A percentile compares a stretch with the other conserved stretches of the same genome.
These are phyloP conservation scores for Hericium erinaceus DNA, from an alignment of 768 basidiomycete genomes.

Conservation along the genomic window DNA sequence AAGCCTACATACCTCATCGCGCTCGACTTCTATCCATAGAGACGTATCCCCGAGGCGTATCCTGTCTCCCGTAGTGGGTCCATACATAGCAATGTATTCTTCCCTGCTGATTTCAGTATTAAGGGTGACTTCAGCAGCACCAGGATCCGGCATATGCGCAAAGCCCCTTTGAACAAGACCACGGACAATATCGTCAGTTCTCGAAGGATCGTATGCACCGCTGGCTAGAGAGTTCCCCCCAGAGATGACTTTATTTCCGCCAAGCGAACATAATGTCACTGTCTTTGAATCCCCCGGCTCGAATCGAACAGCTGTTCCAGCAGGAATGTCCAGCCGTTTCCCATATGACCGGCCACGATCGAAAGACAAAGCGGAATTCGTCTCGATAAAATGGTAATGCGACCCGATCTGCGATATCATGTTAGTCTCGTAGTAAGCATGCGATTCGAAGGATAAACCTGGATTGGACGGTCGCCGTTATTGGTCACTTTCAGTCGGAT, in stretches of 20 bases:
- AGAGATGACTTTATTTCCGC: constrained; percentile 57
- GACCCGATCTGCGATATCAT: constrained; percentile 61
- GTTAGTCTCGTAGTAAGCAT: constrained; percentile 5
- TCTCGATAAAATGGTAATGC: constrained; percentile 91
- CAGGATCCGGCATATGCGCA: constrained; percentile 58
- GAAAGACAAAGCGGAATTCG: constrained; percentile 72
- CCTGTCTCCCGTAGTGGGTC: constrained; percentile 87
- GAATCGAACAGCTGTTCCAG: constrained; percentile 94
- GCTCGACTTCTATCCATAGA: constrained; percentile 89
- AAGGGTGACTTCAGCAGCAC: constrained; percentile 36
- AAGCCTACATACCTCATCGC: constrained; percentile 50
- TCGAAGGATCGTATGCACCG: constrained; percentile 36
- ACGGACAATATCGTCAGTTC: constrained; percentile 38
- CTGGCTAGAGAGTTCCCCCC: constrained; percentile 76
- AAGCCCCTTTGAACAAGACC: constrained; percentile 55
- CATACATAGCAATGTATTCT: constrained; percentile 88
- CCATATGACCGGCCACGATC: constrained; percentile 77
- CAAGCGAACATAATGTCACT: constrained; percentile 72
- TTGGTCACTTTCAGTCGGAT: constrained; percentile 75
- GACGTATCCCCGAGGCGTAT: constrained; percentile 83
- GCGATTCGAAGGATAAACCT: constrained; percentile 39
- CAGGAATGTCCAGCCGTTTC: constrained; percentile 83
- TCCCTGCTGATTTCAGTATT: constrained; percentile 58
- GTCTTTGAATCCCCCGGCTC: constrained; percentile 89
- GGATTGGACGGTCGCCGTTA: constrained; percentile 87